These are phyloP conservation scores for Acorus gramineus DNA, from an alignment of 106 monocot species.

Conservation along the genomic window DNA sequence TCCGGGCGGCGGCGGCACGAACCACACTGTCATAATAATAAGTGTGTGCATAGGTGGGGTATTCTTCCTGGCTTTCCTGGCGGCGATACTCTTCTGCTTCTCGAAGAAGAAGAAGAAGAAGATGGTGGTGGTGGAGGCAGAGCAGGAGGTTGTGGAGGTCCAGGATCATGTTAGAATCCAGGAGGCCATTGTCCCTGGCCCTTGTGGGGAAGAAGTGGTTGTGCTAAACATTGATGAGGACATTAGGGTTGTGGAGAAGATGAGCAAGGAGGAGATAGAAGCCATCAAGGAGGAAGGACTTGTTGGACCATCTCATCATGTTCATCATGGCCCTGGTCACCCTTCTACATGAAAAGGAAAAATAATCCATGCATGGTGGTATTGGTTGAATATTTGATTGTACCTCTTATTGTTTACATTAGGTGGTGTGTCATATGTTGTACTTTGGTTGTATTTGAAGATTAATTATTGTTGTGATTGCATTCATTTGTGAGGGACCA, in stretches of 20 bases:
- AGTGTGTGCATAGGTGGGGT: slow-evolving; percentile 56
- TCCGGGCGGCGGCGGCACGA: background rate
- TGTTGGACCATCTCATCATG: too few species aligned
- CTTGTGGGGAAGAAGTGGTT: slow-evolving; percentile 28
- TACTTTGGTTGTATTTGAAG: too few species aligned
- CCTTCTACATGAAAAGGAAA: too few species aligned
- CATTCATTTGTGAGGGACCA: too few species aligned
- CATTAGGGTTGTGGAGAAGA: slow-evolving; percentile 25
- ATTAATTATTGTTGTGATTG: too few species aligned
- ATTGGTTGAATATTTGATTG: too few species aligned
- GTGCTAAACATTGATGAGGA: slow-evolving; percentile 43
- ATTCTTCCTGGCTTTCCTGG: slow-evolving; percentile 58
- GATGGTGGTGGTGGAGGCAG: slow-evolving; percentile 20
- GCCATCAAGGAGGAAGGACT: too few species aligned
- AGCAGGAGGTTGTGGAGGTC: slow-evolving; percentile 9
- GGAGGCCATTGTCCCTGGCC: slow-evolving; percentile 34
- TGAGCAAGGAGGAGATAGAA: slow-evolving; percentile 23
- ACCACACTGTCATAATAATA: slow-evolving; percentile 52
- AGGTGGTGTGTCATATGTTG: too few species aligned
- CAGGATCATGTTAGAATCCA: slow-evolving; percentile 47
- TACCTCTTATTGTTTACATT: too few species aligned
- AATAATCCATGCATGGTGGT: too few species aligned
- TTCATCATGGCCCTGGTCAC: too few species aligned
- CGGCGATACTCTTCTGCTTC: slow-evolving; percentile 41
- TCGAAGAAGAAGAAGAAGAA: slow-evolving; percentile 72